phyloP scores from a whole-genome alignment of 1,284 basidiomycete species.

The Rhodotorula sp. region DNA sequence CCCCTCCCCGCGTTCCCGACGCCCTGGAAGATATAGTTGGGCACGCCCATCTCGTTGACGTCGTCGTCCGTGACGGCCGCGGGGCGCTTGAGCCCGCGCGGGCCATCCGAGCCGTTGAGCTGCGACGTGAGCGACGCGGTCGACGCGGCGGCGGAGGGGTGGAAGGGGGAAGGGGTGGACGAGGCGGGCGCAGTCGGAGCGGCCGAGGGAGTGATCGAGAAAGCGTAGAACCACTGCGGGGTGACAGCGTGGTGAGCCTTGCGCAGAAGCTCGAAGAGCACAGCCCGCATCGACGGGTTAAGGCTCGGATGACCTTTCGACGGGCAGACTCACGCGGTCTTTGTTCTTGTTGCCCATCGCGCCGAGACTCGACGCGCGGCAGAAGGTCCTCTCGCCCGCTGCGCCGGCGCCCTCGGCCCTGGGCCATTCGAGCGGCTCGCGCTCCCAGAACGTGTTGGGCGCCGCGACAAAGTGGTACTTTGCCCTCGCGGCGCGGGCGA shows the following conservation, averaged over 20 bases:
- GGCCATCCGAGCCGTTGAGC: slow-evolving; percentile 12
- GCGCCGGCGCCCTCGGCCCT: slow-evolving; percentile 58
- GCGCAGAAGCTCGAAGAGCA: not conserved
- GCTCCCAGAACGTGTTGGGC: slow-evolving; percentile 75
- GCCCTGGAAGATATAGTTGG: slow-evolving; percentile 45
- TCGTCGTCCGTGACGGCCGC: slow-evolving; percentile 24
- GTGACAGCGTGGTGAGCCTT: not conserved
- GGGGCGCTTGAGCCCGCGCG: slow-evolving; percentile 40
- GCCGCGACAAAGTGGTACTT: slow-evolving; percentile 72
- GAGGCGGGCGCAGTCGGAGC: slow-evolving; percentile 62
- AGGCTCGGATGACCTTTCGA: not conserved
- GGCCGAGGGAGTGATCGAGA: slow-evolving; percentile 60
- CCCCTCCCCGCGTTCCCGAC: not conserved
- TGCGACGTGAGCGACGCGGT: slow-evolving; percentile 2
- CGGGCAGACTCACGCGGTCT: slow-evolving; percentile 64
- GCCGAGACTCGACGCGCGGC: slow-evolving; percentile 73
- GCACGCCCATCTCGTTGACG: slow-evolving; percentile 42
- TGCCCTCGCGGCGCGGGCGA: slow-evolving; percentile 56
- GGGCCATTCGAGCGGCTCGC: slow-evolving; percentile 84
- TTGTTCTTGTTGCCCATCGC: slow-evolving; percentile 77
- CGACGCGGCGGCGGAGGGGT: slow-evolving; percentile 45
- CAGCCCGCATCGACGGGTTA: not conserved
- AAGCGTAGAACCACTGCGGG: slow-evolving; percentile 75
- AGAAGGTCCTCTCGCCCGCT: slow-evolving; percentile 27
- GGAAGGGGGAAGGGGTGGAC: slow-evolving; percentile 71